phyloP scores from a whole-genome alignment of 208 protist species.

The Naegleria lovaniensis region DNA sequence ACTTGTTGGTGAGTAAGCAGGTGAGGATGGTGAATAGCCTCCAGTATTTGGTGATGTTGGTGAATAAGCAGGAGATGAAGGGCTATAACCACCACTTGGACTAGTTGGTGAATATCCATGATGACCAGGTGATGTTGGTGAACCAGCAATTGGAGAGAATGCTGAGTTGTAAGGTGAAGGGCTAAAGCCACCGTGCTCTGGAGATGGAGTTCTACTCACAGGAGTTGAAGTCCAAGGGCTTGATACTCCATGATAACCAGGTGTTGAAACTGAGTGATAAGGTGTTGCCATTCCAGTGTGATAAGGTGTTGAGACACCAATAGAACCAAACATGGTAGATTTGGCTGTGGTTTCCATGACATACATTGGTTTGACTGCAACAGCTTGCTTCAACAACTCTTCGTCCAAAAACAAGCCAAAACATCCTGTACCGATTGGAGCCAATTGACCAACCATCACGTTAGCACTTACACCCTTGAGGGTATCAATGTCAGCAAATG shows the following conservation, averaged over 20 bases:
- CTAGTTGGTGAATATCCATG: conserved; percentile 44
- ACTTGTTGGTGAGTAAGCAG: conserved; percentile 59
- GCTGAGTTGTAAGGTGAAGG: conserved; percentile 21
- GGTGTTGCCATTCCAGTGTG: not conserved
- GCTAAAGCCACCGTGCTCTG: not conserved
- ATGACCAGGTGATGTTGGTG: conserved; percentile 51
- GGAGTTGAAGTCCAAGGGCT: not conserved
- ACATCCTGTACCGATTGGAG: conserved; percentile 88
- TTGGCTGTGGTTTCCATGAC: not conserved
- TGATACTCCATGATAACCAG: not conserved
- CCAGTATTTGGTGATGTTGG: conserved; percentile 48
- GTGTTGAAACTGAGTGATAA: not conserved
- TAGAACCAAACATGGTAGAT: not conserved
- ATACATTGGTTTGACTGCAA: conserved; percentile 29
- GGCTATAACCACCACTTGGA: conserved; percentile 20
- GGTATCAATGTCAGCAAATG: conserved; percentile 87
- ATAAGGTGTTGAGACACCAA: not conserved
- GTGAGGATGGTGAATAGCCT: conserved; percentile 60
- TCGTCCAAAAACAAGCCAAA: conserved; percentile 93
- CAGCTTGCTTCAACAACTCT: conserved; percentile 68
- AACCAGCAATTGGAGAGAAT: conserved; percentile 63
- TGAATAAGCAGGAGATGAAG: conserved; percentile 30
- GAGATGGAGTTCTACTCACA: not conserved
- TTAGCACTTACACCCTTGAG: conserved; percentile 92
- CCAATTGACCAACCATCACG: conserved; percentile 95